Evolutionary conservation across 306 rosid genomes (phyloP).

Genomic region (Trifolium repens): DNA sequence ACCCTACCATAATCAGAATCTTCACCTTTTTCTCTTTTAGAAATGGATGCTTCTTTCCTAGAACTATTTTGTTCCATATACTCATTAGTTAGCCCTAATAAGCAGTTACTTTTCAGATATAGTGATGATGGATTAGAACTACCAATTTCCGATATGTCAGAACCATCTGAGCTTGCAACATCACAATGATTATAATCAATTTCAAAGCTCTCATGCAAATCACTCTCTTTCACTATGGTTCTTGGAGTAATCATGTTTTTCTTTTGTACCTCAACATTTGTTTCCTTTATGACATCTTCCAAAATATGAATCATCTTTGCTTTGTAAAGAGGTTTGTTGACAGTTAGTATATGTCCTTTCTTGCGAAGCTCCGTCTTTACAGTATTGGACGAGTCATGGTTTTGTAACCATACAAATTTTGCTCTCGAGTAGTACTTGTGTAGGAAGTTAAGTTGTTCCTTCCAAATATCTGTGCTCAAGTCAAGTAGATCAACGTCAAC

Average conservation of each 20-base stretch:
- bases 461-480: slow-evolving; percentile 98
- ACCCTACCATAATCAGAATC: slow-evolving; percentile 41
- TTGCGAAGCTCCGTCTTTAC: slow-evolving; percentile 84
- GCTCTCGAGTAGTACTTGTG: slow-evolving; percentile 71
- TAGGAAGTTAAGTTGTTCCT: slow-evolving; percentile 88
- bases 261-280: slow-evolving; percentile 62
- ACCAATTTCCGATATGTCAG: slow-evolving; percentile 63
- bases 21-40: slow-evolving; percentile 40
- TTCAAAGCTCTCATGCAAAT: slow-evolving; percentile 75
- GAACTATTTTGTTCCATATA: slow-evolving; percentile 45
- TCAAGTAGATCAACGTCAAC: slow-evolving; percentile 86
- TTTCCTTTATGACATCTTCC: slow-evolving; percentile 74
- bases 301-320: slow-evolving; percentile 80
- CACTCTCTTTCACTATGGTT: slow-evolving; percentile 56
- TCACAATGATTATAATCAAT: slow-evolving; percentile 81
- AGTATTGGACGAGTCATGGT: slow-evolving; percentile 78
- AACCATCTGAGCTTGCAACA: slow-evolving; percentile 74
- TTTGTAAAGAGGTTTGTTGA: slow-evolving; percentile 86
- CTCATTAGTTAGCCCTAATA: slow-evolving; percentile 57
- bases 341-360: slow-evolving; percentile 67
- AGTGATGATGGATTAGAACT: slow-evolving; percentile 52
- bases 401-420: slow-evolving; percentile 84
- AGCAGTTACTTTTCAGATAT: slow-evolving; percentile 52
- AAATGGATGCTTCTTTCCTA: slow-evolving; percentile 40
- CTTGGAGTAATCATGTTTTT: slow-evolving; percentile 48